phyloP scores from a whole-genome alignment of 192 early-diverging fungal species.

The Backusella liffmaniae region DNA sequence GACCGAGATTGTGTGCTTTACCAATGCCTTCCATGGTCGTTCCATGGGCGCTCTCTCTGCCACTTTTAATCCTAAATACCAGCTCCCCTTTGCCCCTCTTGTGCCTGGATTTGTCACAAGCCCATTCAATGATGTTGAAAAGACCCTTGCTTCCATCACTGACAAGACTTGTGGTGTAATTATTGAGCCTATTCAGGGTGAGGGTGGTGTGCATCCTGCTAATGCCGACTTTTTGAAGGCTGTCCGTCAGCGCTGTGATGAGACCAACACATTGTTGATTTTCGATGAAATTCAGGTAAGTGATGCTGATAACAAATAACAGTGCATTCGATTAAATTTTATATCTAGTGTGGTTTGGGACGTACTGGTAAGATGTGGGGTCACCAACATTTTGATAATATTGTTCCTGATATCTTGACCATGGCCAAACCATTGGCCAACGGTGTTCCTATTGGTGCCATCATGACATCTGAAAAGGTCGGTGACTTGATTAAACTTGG shows the following conservation, averaged over 20 bases:
- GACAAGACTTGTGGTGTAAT: slow-evolving; percentile 90
- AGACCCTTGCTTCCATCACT: slow-evolving; percentile 59
- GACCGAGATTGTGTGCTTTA: slow-evolving; percentile 80
- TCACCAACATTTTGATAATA: slow-evolving; percentile 66
- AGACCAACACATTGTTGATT: slow-evolving; percentile 87
- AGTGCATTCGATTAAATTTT: background rate
- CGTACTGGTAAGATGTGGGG: slow-evolving; percentile 89
- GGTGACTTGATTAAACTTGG: slow-evolving; percentile 79
- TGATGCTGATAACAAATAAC: background rate
- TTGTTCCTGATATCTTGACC: slow-evolving; percentile 88
- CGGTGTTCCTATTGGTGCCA: slow-evolving; percentile 95
- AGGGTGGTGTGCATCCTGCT: slow-evolving; percentile 85
- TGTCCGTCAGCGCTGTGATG: slow-evolving; percentile 77
- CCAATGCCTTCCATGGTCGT: slow-evolving; percentile 95
- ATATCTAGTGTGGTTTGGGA: slow-evolving; percentile 80
- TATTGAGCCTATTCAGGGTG: slow-evolving; percentile 96
- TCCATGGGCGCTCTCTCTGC: slow-evolving; percentile 95
- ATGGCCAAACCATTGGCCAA: slow-evolving; percentile 98
- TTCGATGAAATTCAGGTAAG: slow-evolving; percentile 92
- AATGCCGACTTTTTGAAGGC: slow-evolving; percentile 74
- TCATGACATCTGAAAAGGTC: slow-evolving; percentile 72
- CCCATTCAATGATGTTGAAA: slow-evolving; percentile 72
- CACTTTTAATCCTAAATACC: slow-evolving; percentile 92
- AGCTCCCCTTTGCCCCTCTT: slow-evolving; percentile 90
- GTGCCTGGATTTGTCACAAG: slow-evolving; percentile 78